Conservation (phyloP, 2,329 filamentous ascomycete species). For the Xylariales sp. region DNA sequence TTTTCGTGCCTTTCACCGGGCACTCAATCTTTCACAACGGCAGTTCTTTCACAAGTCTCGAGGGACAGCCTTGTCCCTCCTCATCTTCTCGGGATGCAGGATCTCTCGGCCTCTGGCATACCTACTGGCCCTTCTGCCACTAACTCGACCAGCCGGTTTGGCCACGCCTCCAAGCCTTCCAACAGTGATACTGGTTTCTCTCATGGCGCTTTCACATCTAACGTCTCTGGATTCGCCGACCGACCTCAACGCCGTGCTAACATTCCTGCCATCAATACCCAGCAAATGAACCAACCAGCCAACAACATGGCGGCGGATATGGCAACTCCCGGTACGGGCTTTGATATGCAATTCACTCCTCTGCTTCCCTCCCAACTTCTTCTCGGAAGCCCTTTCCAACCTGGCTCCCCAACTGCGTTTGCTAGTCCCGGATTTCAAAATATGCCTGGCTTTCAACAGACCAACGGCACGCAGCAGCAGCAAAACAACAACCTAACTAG, state of each 20-base stretch:
- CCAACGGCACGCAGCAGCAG: slow-evolving; percentile 51
- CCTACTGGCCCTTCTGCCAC: slow-evolving; percentile 67
- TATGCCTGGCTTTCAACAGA: slow-evolving; percentile 78
- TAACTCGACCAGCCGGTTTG: slow-evolving; percentile 69
- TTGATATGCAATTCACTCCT: slow-evolving; percentile 98
- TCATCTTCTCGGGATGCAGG: slow-evolving; percentile 92
- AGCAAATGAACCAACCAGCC: slow-evolving; percentile 65
- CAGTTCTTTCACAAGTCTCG: slow-evolving; percentile 79
- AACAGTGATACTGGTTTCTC: slow-evolving; percentile 91
- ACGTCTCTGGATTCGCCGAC: slow-evolving; percentile 86
- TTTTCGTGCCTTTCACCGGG: slow-evolving; percentile 55
- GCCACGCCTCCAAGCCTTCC: slow-evolving; percentile 82
- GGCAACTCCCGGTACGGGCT: slow-evolving; percentile 86
- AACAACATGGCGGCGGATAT: slow-evolving; percentile 75
- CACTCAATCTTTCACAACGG: slow-evolving; percentile 79
- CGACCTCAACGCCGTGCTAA: slow-evolving; percentile 86
- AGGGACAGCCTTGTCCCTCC: slow-evolving; percentile 89
- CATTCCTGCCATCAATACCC: slow-evolving; percentile 93
- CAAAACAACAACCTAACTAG: slow-evolving; percentile 72
- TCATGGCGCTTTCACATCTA: slow-evolving; percentile 90
- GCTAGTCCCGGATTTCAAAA: slow-evolving; percentile 91
- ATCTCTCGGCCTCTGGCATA: slow-evolving; percentile 74
- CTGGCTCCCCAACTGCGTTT: slow-evolving; percentile 90
- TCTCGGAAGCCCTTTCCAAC: slow-evolving; percentile 95
- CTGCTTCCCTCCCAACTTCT: slow-evolving; percentile 94